A percentile compares a stretch with the other conserved stretches of the same genome.
Conservation (phyloP, 1,284 basidiomycete species). For the Fomes fomentarius region DNA sequence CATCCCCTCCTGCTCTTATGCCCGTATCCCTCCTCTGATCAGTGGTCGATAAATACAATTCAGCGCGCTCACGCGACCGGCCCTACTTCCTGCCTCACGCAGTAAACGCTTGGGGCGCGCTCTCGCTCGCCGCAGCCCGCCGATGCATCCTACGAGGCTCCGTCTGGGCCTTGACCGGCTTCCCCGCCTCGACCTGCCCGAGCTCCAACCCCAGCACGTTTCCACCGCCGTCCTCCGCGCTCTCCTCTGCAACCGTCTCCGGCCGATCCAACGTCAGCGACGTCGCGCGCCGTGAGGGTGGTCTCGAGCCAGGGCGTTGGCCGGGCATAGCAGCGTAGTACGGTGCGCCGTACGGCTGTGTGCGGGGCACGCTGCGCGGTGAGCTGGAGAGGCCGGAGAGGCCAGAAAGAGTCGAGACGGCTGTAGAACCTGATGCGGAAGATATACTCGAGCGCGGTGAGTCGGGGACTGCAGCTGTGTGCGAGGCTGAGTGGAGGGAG, state of each 20-base stretch:
- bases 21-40: no score
- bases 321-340: conserved; percentile 38
- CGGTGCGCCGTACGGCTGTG: conserved; percentile 46
- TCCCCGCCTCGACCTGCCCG: neutral
- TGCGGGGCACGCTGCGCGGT: conserved; percentile 31
- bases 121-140: conserved; percentile 18
- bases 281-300: conserved; percentile 4
- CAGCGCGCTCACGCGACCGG: no score
- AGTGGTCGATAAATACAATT: no score
- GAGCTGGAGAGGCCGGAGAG: conserved; percentile 13
- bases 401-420: conserved; percentile 13
- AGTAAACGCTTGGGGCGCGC: no score
- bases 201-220: conserved; percentile 17
- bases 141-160: conserved; percentile 2
- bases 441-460: conserved; percentile 23
- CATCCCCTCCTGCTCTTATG: no score
- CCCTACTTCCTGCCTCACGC: neutral
- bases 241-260: conserved; percentile 21
- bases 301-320: neutral
- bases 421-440: conserved; percentile 15
- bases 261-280: conserved; percentile 14
- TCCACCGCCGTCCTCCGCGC: conserved; percentile 5
- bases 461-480: neutral
- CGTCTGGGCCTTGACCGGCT: conserved; percentile 1
- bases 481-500: conserved; percentile 1